A percentile compares a stretch with the other conserved stretches of the same genome.
phyloP scores from a whole-genome alignment of 208 protist genomes.

The Tritrichomonas musculus region DNA sequence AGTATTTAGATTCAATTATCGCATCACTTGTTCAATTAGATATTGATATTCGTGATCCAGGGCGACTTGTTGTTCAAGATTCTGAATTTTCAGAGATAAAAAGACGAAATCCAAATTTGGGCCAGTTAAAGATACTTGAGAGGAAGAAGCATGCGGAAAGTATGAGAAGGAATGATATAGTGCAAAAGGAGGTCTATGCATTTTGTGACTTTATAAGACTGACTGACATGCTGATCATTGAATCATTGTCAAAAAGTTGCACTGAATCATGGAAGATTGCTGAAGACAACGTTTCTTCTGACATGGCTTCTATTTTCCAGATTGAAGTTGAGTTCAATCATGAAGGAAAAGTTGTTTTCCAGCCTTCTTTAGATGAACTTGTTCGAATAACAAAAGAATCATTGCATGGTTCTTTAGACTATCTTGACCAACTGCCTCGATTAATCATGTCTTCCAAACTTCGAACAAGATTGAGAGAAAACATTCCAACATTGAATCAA shows the following conservation, averaged over 20 bases:
- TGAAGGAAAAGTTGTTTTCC: neutral
- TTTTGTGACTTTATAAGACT: neutral
- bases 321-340: constrained; percentile 10
- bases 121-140: neutral
- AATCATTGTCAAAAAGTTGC: neutral
- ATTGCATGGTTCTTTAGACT: neutral
- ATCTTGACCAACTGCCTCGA: neutral
- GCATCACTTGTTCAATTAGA: neutral
- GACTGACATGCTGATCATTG: neutral
- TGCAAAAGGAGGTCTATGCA: neutral
- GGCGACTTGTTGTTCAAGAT: neutral
- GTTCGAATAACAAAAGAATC: neutral
- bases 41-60: constrained; percentile 25
- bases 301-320: constrained; percentile 5
- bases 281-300: neutral
- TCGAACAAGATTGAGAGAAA: neutral
- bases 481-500: neutral
- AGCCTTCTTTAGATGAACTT: neutral
- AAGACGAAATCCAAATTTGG: constrained; percentile 2
- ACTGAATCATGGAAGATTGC: neutral
- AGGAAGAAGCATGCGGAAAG: neutral
- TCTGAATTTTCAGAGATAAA: constrained; percentile 3
- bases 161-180: neutral
- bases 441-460: neutral
- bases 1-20: neutral